Percentiles rank a stretch among this genome's conserved stretches.
These are phyloP conservation scores for Lipomyces yamanashiensis DNA, from an alignment of 805 yeast species.

Conservation along the genomic window DNA sequence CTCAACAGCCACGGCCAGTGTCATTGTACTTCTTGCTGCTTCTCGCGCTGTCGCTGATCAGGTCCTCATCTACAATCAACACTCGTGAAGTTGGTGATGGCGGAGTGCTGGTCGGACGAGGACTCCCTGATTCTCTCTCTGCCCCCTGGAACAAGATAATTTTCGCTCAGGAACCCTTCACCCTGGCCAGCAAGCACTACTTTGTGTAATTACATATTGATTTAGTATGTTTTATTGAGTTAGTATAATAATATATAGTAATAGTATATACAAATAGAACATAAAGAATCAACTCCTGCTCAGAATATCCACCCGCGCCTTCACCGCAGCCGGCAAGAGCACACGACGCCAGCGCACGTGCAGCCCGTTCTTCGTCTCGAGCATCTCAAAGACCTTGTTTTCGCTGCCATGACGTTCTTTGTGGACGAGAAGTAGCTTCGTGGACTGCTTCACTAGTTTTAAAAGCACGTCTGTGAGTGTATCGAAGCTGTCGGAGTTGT, in stretches of 20 bases:
- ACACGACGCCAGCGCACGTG: constrained; percentile 8
- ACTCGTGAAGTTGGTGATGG: too few relatives aligned
- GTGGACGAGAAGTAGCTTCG: constrained; percentile 44
- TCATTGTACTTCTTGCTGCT: background rate
- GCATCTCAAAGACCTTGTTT: constrained; percentile 25
- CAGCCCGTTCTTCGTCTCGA: constrained; percentile 25
- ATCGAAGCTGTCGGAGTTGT: constrained; percentile 50
- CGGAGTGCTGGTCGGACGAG: too few relatives aligned
- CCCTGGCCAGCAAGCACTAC: too few relatives aligned
- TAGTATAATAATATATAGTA: too few relatives aligned
- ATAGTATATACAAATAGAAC: too few relatives aligned
- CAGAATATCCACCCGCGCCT: constrained; percentile 16
- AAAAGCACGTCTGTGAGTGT: constrained; percentile 44
- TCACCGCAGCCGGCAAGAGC: constrained; percentile 13
- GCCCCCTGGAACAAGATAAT: too few relatives aligned
- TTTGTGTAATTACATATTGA: too few relatives aligned
- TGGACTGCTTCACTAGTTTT: constrained; percentile 17
- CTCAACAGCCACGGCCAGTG: background rate
- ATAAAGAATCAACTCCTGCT: background rate
- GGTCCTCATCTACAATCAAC: too few relatives aligned
- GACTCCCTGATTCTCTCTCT: too few relatives aligned
- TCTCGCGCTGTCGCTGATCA: too few relatives aligned
- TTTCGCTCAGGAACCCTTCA: too few relatives aligned
- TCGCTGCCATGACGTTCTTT: constrained; percentile 41
- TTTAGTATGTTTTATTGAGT: too few relatives aligned